Percentiles rank a stretch among this genome's conserved stretches.
Conservation (phyloP, 345 rosid genomes). For the Garcia nutans region DNA sequence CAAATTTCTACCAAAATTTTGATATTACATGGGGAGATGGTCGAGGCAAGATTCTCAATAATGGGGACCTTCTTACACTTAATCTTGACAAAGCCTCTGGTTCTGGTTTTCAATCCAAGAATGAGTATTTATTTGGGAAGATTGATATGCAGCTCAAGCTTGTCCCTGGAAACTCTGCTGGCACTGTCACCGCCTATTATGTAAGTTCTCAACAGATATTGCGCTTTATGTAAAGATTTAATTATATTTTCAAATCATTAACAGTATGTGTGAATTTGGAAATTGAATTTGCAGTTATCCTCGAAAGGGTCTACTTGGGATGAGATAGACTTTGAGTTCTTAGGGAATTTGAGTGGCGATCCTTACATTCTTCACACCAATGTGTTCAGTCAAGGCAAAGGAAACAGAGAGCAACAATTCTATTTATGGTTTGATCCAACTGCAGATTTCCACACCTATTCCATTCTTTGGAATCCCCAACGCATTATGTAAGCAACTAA, state of each 20-base stretch:
- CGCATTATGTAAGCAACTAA: constrained; percentile 47
- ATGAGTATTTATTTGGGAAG: constrained; percentile 49
- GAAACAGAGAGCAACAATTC: constrained; percentile 62
- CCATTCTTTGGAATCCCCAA: constrained; percentile 59
- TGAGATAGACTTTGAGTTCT: constrained; percentile 67
- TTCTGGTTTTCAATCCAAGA: constrained; percentile 55
- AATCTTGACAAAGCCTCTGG: constrained; percentile 51
- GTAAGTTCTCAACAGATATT: constrained; percentile 21
- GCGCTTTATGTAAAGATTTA: too few relatives aligned
- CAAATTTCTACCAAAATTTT: constrained; percentile 50
- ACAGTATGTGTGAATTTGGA: too few relatives aligned
- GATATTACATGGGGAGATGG: constrained; percentile 60
- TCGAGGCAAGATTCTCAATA: constrained; percentile 40
- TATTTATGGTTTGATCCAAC: constrained; percentile 74
- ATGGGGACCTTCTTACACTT: constrained; percentile 47
- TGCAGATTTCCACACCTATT: constrained; percentile 59
- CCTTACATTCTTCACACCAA: constrained; percentile 68
- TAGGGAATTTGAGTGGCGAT: constrained; percentile 57
- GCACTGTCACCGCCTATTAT: constrained; percentile 59
- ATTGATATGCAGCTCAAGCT: constrained; percentile 54
- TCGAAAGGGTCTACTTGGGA: constrained; percentile 62
- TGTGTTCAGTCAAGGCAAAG: constrained; percentile 56
- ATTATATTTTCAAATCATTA: too few relatives aligned
- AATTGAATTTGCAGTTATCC: constrained; percentile 32
- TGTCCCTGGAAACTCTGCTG: constrained; percentile 58